Percentiles rank a stretch among this genome's conserved stretches.
phyloP scores from a whole-genome alignment of 495 filamentous ascomycete genomes.

The Penicillium samsonianum region DNA sequence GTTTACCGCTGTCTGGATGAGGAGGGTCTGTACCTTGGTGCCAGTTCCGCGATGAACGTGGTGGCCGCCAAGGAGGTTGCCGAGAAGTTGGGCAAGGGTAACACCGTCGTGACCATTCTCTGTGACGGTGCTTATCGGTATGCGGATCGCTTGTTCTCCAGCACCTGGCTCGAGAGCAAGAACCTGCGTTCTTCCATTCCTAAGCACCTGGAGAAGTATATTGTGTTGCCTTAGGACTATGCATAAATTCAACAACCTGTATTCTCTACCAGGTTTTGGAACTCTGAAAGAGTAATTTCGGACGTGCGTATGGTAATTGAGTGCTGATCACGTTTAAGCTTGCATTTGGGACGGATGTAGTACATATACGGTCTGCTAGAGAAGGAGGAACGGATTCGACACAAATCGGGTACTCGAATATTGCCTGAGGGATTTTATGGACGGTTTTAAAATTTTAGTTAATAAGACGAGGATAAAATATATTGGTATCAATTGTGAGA shows the following conservation, averaged over 20 bases:
- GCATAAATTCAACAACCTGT: slow-evolving; percentile 20
- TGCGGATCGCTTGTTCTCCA: slow-evolving; percentile 88
- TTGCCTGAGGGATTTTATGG: too few relatives aligned
- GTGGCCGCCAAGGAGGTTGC: slow-evolving; percentile 94
- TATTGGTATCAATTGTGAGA: slow-evolving; percentile 13
- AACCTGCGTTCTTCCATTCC: slow-evolving; percentile 81
- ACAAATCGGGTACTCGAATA: too few relatives aligned
- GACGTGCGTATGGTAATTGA: neutral
- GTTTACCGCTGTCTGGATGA: slow-evolving; percentile 97
- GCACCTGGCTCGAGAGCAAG: slow-evolving; percentile 85
- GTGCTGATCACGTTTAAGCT: neutral
- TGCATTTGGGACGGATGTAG: neutral
- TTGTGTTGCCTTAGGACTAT: slow-evolving; percentile 70
- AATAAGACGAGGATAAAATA: neutral
- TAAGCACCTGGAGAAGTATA: slow-evolving; percentile 83
- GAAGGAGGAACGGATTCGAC: too few relatives aligned
- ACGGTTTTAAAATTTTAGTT: neutral
- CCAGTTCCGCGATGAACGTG: slow-evolving; percentile 89
- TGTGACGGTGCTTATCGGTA: slow-evolving; percentile 97
- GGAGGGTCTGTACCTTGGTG: slow-evolving; percentile 94
- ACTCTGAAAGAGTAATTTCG: neutral
- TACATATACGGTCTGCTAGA: neutral
- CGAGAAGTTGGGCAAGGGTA: slow-evolving; percentile 82
- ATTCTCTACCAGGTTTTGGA: neutral
- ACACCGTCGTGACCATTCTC: slow-evolving; percentile 89